Percentiles rank a stretch among this genome's conserved stretches.
These are phyloP conservation scores for Ormosia semicastrata DNA, from an alignment of 306 rosid genomes.

Conservation along the genomic window DNA sequence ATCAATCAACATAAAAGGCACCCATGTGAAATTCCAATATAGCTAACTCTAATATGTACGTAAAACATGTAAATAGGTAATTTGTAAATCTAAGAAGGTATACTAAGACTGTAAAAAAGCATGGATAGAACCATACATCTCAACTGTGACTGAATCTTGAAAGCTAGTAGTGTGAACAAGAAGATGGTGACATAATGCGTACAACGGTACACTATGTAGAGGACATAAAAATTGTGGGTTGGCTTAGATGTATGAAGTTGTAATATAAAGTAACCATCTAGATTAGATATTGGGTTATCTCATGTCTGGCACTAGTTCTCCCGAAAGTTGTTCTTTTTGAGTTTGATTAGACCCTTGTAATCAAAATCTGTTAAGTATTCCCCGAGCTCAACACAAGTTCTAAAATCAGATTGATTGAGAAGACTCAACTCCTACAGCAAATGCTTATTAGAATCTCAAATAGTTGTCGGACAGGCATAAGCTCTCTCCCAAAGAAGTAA, in stretches of 20 bases:
- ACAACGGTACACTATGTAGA: neutral
- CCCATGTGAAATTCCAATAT: neutral
- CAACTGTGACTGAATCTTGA: neutral
- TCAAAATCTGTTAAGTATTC: constrained; percentile 34
- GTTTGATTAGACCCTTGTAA: constrained; percentile 44
- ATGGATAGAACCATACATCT: neutral
- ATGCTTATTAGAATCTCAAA: constrained; percentile 44
- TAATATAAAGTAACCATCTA: constrained; percentile 11
- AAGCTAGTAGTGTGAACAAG: neutral
- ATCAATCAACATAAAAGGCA: neutral
- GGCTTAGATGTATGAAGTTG: constrained; percentile 9
- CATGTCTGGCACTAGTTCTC: constrained; percentile 15
- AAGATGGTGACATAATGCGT: neutral
- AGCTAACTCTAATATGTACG: neutral
- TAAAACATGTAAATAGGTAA: neutral
- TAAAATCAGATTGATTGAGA: constrained; percentile 45
- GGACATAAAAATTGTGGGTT: neutral
- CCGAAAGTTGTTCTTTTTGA: neutral
- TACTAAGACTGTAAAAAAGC: neutral
- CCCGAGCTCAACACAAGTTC: constrained; percentile 21
- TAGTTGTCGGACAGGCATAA: constrained; percentile 45
- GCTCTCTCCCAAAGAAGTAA: constrained; percentile 54
- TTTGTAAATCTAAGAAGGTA: neutral
- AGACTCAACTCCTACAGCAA: constrained; percentile 30
- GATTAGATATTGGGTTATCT: constrained; percentile 30